These are phyloP conservation scores for Fraxinus nigra DNA, from an alignment of 305 asterid genomes.

Conservation along the genomic window DNA sequence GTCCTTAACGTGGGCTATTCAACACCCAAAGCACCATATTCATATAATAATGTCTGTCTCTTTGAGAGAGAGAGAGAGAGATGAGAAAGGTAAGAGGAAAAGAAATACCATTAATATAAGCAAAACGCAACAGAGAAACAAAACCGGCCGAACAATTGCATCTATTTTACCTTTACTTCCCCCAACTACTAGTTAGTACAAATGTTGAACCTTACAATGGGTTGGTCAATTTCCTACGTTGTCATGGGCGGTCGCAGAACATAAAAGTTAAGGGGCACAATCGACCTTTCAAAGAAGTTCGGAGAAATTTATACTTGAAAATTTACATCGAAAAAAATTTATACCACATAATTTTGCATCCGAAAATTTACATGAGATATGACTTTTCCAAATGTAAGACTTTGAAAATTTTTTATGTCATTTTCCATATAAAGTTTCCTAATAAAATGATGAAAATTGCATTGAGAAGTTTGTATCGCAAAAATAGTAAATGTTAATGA, in stretches of 20 bases:
- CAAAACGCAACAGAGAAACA: neutral
- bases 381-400: no score
- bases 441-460: no score
- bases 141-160: slow-evolving; percentile 40
- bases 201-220: neutral
- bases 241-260: neutral
- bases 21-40: slow-evolving; percentile 25
- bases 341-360: no score
- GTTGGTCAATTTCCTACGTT: neutral
- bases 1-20: slow-evolving; percentile 38
- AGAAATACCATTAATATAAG: neutral
- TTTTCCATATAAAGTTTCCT: no score
- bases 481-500: no score
- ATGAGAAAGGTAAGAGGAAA: slow-evolving; percentile 22
- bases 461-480: no score
- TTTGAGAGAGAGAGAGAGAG: slow-evolving; percentile 13
- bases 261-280: no score
- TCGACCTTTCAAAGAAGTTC: no score
- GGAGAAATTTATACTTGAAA: no score
- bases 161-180: slow-evolving; percentile 29
- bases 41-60: neutral
- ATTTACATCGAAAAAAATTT: no score
- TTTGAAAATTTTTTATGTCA: no score
- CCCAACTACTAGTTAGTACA: neutral
- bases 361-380: no score